Conservation (phyloP, 106 monocot species). For the Acorus calamus region DNA sequence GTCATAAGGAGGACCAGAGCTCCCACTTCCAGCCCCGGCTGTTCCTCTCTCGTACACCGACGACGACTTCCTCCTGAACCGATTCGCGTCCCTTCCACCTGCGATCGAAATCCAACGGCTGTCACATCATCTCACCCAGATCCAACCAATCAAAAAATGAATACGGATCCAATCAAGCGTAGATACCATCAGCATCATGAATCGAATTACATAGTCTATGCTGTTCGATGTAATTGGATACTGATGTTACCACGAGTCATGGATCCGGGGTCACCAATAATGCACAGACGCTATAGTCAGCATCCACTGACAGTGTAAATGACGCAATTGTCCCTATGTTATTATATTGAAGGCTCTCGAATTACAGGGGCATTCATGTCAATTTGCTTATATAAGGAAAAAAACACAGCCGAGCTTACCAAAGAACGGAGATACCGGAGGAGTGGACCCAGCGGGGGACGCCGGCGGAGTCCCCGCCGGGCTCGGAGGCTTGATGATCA, state of each 20-base stretch:
- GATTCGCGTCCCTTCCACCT: conserved; percentile 31
- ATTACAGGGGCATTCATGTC: background rate
- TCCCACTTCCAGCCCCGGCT: conserved; percentile 4
- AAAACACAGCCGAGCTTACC: conserved; percentile 29
- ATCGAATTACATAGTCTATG: too few species aligned
- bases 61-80: conserved; percentile 46
- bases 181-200: too few species aligned
- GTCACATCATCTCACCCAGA: background rate
- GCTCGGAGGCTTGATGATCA: conserved; percentile 76
- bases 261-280: too few species aligned
- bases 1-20: conserved; percentile 24
- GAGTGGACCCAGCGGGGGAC: conserved; percentile 57
- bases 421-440: conserved; percentile 83
- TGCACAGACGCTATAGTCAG: too few species aligned
- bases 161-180: too few species aligned
- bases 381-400: background rate
- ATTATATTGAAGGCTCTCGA: background rate
- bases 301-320: too few species aligned
- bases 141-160: background rate
- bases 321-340: background rate
- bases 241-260: too few species aligned
- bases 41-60: conserved; percentile 30
- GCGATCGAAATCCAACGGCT: background rate
- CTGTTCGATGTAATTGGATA: too few species aligned
- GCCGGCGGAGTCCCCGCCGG: conserved; percentile 51